Conservation (phyloP, 2,329 filamentous ascomycete genomes). For the Knufia petricola region DNA sequence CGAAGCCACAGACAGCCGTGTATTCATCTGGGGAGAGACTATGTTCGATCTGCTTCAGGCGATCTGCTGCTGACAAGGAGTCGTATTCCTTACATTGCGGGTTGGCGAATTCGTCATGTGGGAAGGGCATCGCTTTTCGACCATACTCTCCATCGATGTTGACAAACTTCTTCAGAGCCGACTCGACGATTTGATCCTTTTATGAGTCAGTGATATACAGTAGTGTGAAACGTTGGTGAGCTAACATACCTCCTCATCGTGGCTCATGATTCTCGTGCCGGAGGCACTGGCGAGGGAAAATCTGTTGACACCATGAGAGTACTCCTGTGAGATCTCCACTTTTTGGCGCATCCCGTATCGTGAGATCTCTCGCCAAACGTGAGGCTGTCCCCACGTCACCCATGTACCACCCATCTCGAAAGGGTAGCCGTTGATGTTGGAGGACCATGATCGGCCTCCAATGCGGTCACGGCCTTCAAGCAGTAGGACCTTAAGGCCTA, state of each 20-base stretch:
- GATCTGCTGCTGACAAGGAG: conserved; percentile 34
- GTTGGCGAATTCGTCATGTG: neutral
- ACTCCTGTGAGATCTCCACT: conserved; percentile 33
- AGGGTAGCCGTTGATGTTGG: conserved; percentile 35
- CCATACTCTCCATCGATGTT: conserved; percentile 26
- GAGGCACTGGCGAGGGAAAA: conserved; percentile 32
- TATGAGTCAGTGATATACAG: conserved; percentile 3
- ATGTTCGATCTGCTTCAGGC: conserved; percentile 32
- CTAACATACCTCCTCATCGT: conserved; percentile 32
- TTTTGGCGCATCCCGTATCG: conserved; percentile 37
- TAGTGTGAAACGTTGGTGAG: no score
- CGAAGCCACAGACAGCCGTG: conserved; percentile 32
- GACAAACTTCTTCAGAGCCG: conserved; percentile 25
- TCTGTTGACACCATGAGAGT: conserved; percentile 34
- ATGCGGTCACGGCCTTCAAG: conserved; percentile 41
- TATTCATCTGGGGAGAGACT: conserved; percentile 34
- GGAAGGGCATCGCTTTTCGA: conserved; percentile 29
- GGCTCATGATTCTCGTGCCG: conserved; percentile 31
- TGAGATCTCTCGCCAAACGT: conserved; percentile 37
- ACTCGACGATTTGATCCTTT: conserved; percentile 28
- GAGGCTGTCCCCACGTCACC: conserved; percentile 38
- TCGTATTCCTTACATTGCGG: conserved; percentile 27
- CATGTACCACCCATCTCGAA: conserved; percentile 44
- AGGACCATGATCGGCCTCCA: conserved; percentile 40
- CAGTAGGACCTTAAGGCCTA: conserved; percentile 34